phyloP scores from a whole-genome alignment of 2,329 filamentous ascomycete species.

The Penicillium freii region DNA sequence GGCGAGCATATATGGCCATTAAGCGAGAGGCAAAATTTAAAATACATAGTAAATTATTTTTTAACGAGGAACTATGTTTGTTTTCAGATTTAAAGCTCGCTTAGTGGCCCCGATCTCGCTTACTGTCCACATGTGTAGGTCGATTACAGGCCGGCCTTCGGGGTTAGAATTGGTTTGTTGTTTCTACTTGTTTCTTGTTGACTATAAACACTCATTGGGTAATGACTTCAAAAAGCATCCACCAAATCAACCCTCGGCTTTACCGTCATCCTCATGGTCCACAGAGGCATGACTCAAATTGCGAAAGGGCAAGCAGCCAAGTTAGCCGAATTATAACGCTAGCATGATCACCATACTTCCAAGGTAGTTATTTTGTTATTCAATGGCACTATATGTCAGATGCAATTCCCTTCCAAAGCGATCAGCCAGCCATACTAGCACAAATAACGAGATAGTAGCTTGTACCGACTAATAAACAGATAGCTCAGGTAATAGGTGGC shows the following conservation, averaged over 20 bases:
- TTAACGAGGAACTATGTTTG: background rate
- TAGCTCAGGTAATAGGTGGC: background rate
- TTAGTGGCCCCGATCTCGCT: background rate
- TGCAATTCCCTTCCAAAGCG: background rate
- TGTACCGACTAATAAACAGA: too few relatives aligned
- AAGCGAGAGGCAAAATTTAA: background rate
- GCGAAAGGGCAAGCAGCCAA: background rate
- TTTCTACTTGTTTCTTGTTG: background rate
- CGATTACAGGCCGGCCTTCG: background rate
- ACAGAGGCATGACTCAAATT: background rate
- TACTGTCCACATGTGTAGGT: background rate
- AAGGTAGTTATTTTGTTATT: background rate
- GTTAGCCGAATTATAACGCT: background rate
- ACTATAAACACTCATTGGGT: background rate
- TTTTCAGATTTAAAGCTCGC: background rate
- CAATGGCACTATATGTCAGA: background rate
- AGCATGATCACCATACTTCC: background rate
- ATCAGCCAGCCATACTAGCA: background rate
- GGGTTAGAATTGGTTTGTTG: background rate
- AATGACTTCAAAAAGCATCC: background rate
- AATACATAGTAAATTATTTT: background rate
- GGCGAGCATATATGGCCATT: background rate
- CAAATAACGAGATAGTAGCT: background rate
- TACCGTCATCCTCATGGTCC: background rate
- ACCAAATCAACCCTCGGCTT: background rate